These are phyloP conservation scores for Pseudotsuga menziesii DNA, from an alignment of 75 land plant genomes.

Conservation along the genomic window DNA sequence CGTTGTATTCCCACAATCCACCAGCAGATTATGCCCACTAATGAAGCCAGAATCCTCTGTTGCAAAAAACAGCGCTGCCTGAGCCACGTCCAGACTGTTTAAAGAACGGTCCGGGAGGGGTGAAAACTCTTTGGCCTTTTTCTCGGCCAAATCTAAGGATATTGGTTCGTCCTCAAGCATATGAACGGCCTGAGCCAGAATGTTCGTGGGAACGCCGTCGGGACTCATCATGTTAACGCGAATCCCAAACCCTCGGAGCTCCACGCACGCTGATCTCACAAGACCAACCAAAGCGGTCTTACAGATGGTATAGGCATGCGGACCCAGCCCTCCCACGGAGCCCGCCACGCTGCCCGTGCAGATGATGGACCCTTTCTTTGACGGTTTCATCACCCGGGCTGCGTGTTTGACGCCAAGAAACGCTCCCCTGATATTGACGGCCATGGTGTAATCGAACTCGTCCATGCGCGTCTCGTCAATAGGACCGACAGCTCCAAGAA, in stretches of 20 bases:
- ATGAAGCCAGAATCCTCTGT: conserved; percentile 21
- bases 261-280: conserved; percentile 36
- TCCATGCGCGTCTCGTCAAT: conserved; percentile 10
- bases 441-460: conserved; percentile 40
- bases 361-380: conserved; percentile 27
- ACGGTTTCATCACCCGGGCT: conserved; percentile 45
- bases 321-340: conserved; percentile 31
- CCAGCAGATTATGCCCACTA: conserved; percentile 28
- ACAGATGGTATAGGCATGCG: conserved; percentile 41
- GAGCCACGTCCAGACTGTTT: conserved; percentile 18
- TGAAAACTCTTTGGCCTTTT: conserved; percentile 12
- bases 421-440: conserved; percentile 56
- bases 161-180: conserved; percentile 7
- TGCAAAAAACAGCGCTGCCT: conserved; percentile 22
- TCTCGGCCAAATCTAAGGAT: conserved; percentile 6
- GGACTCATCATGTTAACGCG: conserved; percentile 73
- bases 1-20: conserved; percentile 16
- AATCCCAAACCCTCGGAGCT: conserved; percentile 62
- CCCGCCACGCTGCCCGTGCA: conserved; percentile 50
- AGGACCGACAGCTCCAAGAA: conserved; percentile 32
- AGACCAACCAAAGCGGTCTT: conserved; percentile 58
- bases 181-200: conserved; percentile 10
- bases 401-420: conserved; percentile 58
- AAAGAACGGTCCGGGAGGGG: conserved; percentile 9
- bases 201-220: conserved; percentile 48